Base-by-base conservation (phyloP, 129 eudicot genomes). In the Logfia minima region DNA sequence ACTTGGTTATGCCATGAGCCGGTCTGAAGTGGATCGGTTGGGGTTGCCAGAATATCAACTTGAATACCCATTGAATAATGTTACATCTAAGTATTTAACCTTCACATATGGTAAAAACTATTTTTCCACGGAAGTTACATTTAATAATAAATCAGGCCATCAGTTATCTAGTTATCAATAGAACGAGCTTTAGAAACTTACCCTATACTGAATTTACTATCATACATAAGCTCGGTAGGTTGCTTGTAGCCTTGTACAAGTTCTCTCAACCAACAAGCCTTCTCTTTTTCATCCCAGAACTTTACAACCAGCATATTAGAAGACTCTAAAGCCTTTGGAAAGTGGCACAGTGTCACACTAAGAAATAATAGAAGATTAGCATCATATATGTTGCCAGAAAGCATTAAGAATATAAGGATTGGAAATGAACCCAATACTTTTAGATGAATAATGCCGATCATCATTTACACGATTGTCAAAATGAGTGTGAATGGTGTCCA, bases 321-420 rank as follows among this genome's bases (percentile, higher is more conserved):
- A 58, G 96, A 91, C 79, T 93, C 98, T 84, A 93, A 85, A 60
- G 89, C 97, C 97, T 93, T 68, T 45, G 79, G 62, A 75, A 76
- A 45, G 35, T 58, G 43, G 55, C 74, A 56, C 55, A 41, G 7
- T 23, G 17, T 61, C 37, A 60, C 68, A 62, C 60, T 32, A 60
- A 18, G 29, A 58, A 21, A 75, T 26, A 60, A 62, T 61, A 81
- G 8, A 60, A 61, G 22, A 66, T 76, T 75, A 31, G 80, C 77
- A 62, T 41, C 66, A 63, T 39, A 8, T 39, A 39, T 39, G 6
- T 39, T 39, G 45, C 45, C 11, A 8, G 13, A 9, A 39, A 39
- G 13, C 48, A 39, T 39, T 39, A 39, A 39, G 48, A 8, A 8
- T 39, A 39, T 8, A 39, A 39, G 48, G 14, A 8, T 39, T 39